These are phyloP conservation scores for Heliamphora ciliata DNA, from an alignment of 179 eudicot species.

Conservation along the genomic window DNA sequence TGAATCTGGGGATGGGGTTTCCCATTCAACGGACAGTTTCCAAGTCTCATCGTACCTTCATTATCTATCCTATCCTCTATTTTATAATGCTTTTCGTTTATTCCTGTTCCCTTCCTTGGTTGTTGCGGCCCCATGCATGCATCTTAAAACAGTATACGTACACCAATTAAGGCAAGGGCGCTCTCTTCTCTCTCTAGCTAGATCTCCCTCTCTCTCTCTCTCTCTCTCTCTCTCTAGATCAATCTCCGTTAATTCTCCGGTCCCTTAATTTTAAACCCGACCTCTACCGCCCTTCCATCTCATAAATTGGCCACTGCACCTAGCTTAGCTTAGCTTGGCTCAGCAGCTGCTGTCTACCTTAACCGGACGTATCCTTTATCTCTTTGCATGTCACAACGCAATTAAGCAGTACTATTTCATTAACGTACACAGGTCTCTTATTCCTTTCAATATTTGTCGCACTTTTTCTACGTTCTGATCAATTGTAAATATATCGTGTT, in stretches of 20 bases:
- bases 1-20: conserved; percentile 42
- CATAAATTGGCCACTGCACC: neutral
- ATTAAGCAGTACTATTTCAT: neutral
- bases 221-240: conserved; percentile 12
- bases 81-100: conserved; percentile 33
- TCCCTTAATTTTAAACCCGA: neutral
- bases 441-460: neutral
- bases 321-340: too few relatives aligned
- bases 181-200: too few relatives aligned
- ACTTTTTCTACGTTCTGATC: neutral
- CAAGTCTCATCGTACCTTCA: conserved; percentile 20
- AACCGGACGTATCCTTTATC: too few relatives aligned
- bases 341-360: neutral
- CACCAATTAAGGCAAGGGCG: too few relatives aligned
- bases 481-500: neutral
- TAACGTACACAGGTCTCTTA: neutral
- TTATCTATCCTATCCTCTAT: conserved; percentile 12
- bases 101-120: conserved; percentile 55
- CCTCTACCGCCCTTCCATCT: neutral
- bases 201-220: conserved; percentile 4
- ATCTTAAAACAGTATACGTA: neutral
- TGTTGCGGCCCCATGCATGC: conserved; percentile 5
- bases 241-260: neutral
- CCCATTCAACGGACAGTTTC: conserved; percentile 51
- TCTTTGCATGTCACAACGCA: conserved; percentile 7